Conservation (phyloP, 2,329 filamentous ascomycete species). For the Immersiporthe knoxdaviesiana region DNA sequence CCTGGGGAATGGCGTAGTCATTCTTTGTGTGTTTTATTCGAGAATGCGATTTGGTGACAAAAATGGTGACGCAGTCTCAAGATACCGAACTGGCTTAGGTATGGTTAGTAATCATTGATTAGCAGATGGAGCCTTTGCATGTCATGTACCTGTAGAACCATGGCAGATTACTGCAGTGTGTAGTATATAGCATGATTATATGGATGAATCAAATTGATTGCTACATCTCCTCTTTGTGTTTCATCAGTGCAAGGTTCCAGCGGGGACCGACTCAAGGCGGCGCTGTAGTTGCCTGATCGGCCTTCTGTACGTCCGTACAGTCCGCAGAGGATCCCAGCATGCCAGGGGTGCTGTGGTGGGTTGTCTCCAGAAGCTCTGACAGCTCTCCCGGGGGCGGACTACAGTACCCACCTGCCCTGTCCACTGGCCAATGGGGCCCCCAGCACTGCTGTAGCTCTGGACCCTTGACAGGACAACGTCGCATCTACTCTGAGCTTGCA, state of each 20-base stretch:
- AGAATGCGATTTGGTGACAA: background rate
- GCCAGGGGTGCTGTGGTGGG: background rate
- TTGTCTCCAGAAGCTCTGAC: background rate
- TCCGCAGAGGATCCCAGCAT: background rate
- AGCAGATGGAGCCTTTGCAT: too few species aligned
- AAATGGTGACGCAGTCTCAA: background rate
- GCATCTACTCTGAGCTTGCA: background rate
- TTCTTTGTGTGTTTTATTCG: background rate
- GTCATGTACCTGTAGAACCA: background rate
- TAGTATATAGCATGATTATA: background rate
- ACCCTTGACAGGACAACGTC: slow-evolving; percentile 16
- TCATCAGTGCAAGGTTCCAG: background rate
- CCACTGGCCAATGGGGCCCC: background rate
- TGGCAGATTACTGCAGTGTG: background rate
- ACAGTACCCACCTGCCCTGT: background rate
- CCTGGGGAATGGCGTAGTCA: background rate
- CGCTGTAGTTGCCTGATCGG: background rate
- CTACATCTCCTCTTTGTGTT: background rate
- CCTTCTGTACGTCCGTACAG: too few species aligned
- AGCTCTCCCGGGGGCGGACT: background rate
- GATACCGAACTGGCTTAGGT: background rate
- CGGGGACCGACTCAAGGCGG: background rate
- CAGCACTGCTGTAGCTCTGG: background rate
- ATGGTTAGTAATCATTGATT: background rate
- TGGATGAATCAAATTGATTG: background rate